These are phyloP conservation scores for Cryoendolithus antarcticus DNA, from an alignment of 2,329 filamentous ascomycete genomes.

Conservation along the genomic window DNA sequence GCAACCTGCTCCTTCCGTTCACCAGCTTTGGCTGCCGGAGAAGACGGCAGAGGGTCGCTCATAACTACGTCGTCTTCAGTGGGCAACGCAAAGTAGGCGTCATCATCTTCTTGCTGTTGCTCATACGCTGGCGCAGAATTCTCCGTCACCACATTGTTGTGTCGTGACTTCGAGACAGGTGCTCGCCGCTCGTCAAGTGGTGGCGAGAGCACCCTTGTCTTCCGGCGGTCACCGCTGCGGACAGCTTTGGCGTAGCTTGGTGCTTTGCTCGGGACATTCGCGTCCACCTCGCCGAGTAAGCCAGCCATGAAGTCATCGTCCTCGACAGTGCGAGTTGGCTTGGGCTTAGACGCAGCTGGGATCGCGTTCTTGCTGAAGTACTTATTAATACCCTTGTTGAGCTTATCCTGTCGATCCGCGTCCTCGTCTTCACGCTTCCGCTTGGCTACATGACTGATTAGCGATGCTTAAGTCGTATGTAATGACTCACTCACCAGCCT, in stretches of 20 bases:
- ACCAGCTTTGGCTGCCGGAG: constrained; percentile 43
- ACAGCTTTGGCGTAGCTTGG: constrained; percentile 48
- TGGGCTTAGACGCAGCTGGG: constrained; percentile 58
- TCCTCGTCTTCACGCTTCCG: constrained; percentile 82
- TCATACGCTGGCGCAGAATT: constrained; percentile 7
- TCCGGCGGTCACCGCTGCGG: constrained; percentile 64
- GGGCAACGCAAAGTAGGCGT: constrained; percentile 38
- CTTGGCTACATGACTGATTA: constrained; percentile 48
- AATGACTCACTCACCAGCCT: constrained; percentile 38
- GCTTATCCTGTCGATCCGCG: constrained; percentile 69
- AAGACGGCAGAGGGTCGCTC: constrained; percentile 67
- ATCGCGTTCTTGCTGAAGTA: constrained; percentile 75
- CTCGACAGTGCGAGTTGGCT: constrained; percentile 48
- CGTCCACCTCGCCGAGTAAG: constrained; percentile 78
- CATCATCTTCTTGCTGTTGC: constrained; percentile 29
- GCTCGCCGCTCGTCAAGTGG: constrained; percentile 45
- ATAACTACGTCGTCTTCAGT: constrained; percentile 66
- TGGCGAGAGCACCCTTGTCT: constrained; percentile 69
- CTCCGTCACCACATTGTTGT: constrained; percentile 1
- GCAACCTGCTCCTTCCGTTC: constrained; percentile 45
- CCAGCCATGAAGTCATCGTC: constrained; percentile 79
- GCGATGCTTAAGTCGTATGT: background rate
- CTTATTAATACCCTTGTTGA: constrained; percentile 83
- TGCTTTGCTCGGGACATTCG: constrained; percentile 50
- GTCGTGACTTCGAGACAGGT: constrained; percentile 5